A percentile compares a stretch with the other conserved stretches of the same genome.
Conservation (phyloP, 352 stramenopile species). For the Globisporangium ultimum region DNA sequence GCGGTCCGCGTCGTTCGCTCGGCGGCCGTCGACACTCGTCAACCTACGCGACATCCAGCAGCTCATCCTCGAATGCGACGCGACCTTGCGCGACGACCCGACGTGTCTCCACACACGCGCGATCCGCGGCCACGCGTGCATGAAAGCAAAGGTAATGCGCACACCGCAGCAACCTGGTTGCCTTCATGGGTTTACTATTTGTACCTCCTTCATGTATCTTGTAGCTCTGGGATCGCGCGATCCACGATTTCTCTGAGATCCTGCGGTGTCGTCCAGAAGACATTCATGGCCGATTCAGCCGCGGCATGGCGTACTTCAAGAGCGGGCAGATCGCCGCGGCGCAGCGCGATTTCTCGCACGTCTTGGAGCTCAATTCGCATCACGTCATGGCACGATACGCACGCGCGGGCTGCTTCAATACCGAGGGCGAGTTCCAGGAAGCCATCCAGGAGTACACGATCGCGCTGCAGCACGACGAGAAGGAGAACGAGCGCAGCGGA, state of each 20-base stretch:
- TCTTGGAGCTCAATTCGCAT: slow-evolving; percentile 63
- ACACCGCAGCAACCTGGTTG: not conserved
- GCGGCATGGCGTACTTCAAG: slow-evolving; percentile 71
- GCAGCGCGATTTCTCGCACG: slow-evolving; percentile 57
- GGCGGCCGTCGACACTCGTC: slow-evolving; percentile 17
- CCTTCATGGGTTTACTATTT: not conserved
- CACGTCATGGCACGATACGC: slow-evolving; percentile 82
- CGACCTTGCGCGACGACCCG: slow-evolving; percentile 33
- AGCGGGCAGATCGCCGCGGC: slow-evolving; percentile 43
- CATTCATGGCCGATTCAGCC: slow-evolving; percentile 62
- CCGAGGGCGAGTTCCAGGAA: slow-evolving; percentile 60
- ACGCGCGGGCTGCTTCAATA: slow-evolving; percentile 66
- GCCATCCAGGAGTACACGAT: slow-evolving; percentile 78
- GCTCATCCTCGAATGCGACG: slow-evolving; percentile 57
- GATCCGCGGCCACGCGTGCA: slow-evolving; percentile 57
- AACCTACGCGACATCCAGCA: slow-evolving; percentile 45
- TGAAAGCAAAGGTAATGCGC: slow-evolving; percentile 51
- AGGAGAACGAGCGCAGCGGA: slow-evolving; percentile 26
- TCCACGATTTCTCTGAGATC: slow-evolving; percentile 55
- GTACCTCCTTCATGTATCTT: not conserved
- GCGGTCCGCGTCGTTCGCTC: not conserved
- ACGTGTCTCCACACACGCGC: slow-evolving; percentile 56
- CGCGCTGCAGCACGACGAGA: slow-evolving; percentile 63
- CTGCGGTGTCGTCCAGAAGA: slow-evolving; percentile 46
- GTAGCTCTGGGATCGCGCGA: slow-evolving; percentile 43